A percentile compares a stretch with the other conserved stretches of the same genome.
These are phyloP conservation scores for Nicotiana sylvestris DNA, from an alignment of 257 asterid genomes.

Conservation along the genomic window DNA sequence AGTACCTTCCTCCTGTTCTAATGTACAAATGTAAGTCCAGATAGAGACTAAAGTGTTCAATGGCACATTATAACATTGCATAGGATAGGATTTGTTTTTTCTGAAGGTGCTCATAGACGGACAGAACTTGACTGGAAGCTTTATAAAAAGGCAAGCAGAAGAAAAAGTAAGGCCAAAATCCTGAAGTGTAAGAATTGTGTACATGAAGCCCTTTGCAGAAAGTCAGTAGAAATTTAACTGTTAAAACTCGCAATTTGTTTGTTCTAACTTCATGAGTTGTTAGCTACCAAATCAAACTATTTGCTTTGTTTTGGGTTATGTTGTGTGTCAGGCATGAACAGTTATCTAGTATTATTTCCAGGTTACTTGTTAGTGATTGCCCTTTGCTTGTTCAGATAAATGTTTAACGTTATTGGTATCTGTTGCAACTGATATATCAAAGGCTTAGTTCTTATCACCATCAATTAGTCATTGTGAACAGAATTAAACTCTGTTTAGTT, in stretches of 20 bases:
- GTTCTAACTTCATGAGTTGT: neutral
- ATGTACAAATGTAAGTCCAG: neutral
- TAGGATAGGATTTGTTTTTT: neutral
- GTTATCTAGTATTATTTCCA: neutral
- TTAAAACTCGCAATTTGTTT: neutral
- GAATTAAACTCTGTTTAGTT: neutral
- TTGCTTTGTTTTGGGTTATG: neutral
- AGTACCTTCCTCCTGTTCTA: neutral
- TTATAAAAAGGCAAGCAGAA: neutral
- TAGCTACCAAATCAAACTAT: neutral
- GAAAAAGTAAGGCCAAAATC: neutral
- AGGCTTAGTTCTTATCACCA: neutral
- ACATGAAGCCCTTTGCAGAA: neutral
- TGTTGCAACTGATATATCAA: neutral
- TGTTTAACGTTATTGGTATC: neutral
- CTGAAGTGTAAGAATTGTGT: neutral
- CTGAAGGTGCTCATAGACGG: neutral
- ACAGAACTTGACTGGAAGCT: neutral
- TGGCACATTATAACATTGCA: neutral
- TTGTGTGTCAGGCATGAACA: neutral
- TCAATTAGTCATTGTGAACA: neutral
- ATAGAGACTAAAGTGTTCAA: neutral
- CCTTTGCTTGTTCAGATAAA: neutral
- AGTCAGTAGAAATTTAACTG: neutral
- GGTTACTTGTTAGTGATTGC: neutral